Evolutionary conservation across 441 rosid genomes (phyloP).

Genomic region (Jatropha podagrica): DNA sequence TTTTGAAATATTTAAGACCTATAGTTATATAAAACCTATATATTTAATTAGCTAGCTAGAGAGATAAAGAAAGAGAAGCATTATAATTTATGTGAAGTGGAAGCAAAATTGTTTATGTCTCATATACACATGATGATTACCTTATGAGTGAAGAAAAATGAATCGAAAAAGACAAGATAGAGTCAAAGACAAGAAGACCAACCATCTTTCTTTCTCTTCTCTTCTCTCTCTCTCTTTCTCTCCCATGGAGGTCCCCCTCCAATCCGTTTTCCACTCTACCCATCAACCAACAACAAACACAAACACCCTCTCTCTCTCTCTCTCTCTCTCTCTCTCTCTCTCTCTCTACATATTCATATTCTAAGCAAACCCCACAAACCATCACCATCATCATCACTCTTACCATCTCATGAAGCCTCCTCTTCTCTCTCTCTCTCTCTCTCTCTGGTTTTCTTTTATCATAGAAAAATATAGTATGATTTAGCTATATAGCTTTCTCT

Average conservation of each 20-base stretch:
- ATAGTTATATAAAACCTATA: no score
- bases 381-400: slow-evolving; percentile 66
- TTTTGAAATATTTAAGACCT: no score
- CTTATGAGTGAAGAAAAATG: slow-evolving; percentile 98
- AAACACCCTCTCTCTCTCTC: slow-evolving; percentile 15
- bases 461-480: slow-evolving; percentile 12
- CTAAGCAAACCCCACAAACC: slow-evolving; percentile 80
- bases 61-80: slow-evolving; percentile 30
- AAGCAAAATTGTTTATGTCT: slow-evolving; percentile 68
- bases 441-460: slow-evolving; percentile 7
- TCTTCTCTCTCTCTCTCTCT: slow-evolving; percentile 26
- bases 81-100: slow-evolving; percentile 63
- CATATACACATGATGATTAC: slow-evolving; percentile 58
- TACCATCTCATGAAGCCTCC: slow-evolving; percentile 54
- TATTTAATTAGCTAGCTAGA: background rate
- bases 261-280: slow-evolving; percentile 86
- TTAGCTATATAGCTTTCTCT: slow-evolving; percentile 39
- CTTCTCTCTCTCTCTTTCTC: slow-evolving; percentile 9
- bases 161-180: slow-evolving; percentile 55
- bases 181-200: slow-evolving; percentile 74
- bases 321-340: background rate
- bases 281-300: slow-evolving; percentile 60
- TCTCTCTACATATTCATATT: slow-evolving; percentile 31
- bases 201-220: slow-evolving; percentile 21
- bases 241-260: slow-evolving; percentile 54